A percentile compares a stretch with the other conserved stretches of the same genome.
Conservation (phyloP, 257 asterid species). For the Nyctanthes arbortristis region DNA sequence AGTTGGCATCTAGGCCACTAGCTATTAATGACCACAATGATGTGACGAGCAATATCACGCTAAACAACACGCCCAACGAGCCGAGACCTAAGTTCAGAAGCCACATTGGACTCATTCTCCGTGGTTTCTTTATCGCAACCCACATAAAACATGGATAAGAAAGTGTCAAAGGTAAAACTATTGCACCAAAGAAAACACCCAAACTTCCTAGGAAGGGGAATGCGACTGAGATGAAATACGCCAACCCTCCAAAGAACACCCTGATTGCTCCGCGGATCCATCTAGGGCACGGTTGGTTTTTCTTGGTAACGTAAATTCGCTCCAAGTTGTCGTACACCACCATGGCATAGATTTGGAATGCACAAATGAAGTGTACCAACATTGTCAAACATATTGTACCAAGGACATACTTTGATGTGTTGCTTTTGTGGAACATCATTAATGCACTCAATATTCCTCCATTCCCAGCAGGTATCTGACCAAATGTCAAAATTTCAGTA, state of each 20-base stretch:
- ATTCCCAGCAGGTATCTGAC: slow-evolving; percentile 35
- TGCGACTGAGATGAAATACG: slow-evolving; percentile 53
- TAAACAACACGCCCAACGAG: slow-evolving; percentile 34
- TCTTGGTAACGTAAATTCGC: slow-evolving; percentile 43
- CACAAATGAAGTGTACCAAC: slow-evolving; percentile 45
- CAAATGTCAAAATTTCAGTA: neutral
- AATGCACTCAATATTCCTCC: slow-evolving; percentile 50
- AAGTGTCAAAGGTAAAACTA: slow-evolving; percentile 53
- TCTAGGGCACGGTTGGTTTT: slow-evolving; percentile 49
- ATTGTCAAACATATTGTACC: slow-evolving; percentile 37
- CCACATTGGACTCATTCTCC: slow-evolving; percentile 38
- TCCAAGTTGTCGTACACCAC: slow-evolving; percentile 68
- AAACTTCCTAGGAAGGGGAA: slow-evolving; percentile 63
- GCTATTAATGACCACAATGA: slow-evolving; percentile 57
- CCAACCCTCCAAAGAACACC: slow-evolving; percentile 52
- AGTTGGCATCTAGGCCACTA: slow-evolving; percentile 59
- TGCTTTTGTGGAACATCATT: slow-evolving; percentile 23
- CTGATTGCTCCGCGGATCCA: slow-evolving; percentile 50
- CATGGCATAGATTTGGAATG: slow-evolving; percentile 71
- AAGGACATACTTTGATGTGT: slow-evolving; percentile 37
- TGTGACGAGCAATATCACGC: slow-evolving; percentile 27
- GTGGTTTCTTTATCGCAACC: slow-evolving; percentile 55
- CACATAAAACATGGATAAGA: slow-evolving; percentile 81
- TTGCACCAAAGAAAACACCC: slow-evolving; percentile 51
- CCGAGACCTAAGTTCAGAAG: slow-evolving; percentile 58